Evolutionary conservation across 2,329 filamentous ascomycete genomes (phyloP).

Genomic region (Pseudocercospora ulei): DNA sequence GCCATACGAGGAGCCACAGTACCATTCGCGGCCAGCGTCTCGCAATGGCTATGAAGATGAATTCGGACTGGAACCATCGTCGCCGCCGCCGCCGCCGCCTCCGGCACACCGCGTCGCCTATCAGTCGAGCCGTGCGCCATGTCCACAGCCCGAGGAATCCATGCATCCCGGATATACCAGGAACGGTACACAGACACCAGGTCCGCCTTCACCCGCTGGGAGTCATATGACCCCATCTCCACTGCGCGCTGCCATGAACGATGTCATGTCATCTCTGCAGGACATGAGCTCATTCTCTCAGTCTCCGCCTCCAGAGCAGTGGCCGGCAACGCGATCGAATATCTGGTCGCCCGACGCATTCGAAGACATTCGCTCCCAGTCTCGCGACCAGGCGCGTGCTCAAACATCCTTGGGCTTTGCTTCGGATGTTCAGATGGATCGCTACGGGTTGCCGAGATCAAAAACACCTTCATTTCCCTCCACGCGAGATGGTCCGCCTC

Average conservation of each 20-base stretch:
- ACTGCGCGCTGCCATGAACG: slow-evolving; percentile 89
- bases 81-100: slow-evolving; percentile 74
- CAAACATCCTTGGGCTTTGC: slow-evolving; percentile 66
- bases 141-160: slow-evolving; percentile 33
- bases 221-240: slow-evolving; percentile 66
- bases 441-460: slow-evolving; percentile 41
- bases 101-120: slow-evolving; percentile 62
- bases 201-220: slow-evolving; percentile 57
- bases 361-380: slow-evolving; percentile 46
- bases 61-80: slow-evolving; percentile 42
- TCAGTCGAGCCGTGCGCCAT: slow-evolving; percentile 43
- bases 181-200: slow-evolving; percentile 50
- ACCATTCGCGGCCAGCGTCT: slow-evolving; percentile 19
- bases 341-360: slow-evolving; percentile 92
- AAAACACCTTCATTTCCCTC: slow-evolving; percentile 40
- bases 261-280: slow-evolving; percentile 89
- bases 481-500: slow-evolving; percentile 48
- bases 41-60: slow-evolving; percentile 32
- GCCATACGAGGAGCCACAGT: slow-evolving; percentile 25
- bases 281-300: slow-evolving; percentile 60
- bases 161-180: slow-evolving; percentile 43
- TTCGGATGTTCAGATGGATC: slow-evolving; percentile 27
- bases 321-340: slow-evolving; percentile 52
- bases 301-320: slow-evolving; percentile 41
- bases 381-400: slow-evolving; percentile 60